phyloP scores from a whole-genome alignment of 805 yeast species.

The Metschnikowia santaceciliae region DNA sequence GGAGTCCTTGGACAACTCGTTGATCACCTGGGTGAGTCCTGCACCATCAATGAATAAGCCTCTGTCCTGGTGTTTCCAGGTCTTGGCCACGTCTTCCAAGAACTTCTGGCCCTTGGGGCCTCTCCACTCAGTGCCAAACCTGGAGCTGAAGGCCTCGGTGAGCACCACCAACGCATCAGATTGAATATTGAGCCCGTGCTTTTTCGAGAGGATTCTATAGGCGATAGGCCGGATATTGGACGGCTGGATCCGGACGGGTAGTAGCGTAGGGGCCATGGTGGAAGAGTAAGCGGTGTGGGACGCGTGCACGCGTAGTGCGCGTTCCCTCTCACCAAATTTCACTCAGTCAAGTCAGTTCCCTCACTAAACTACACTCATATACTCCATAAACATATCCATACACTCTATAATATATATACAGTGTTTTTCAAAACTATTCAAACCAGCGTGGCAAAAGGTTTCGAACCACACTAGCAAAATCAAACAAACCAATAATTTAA shows the following conservation, averaged over 20 bases:
- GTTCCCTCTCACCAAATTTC: too few species aligned
- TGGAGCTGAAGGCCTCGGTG: constrained; percentile 70
- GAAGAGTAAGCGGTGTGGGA: background rate
- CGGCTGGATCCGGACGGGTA: constrained; percentile 77
- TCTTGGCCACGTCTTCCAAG: constrained; percentile 71
- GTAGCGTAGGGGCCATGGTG: constrained; percentile 21
- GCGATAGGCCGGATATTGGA: constrained; percentile 88
- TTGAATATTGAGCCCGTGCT: constrained; percentile 86
- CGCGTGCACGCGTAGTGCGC: background rate
- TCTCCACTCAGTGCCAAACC: constrained; percentile 86
- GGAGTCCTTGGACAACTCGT: constrained; percentile 41
- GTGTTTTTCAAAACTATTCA: too few species aligned
- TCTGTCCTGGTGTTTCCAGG: constrained; percentile 87
- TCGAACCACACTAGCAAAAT: too few species aligned
- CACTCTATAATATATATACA: too few species aligned
- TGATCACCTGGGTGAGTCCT: constrained; percentile 59
- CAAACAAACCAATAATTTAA: too few species aligned
- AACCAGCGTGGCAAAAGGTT: too few species aligned
- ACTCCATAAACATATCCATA: too few species aligned
- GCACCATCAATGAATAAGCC: constrained; percentile 82
- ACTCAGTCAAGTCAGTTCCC: too few species aligned
- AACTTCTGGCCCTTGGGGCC: constrained; percentile 56
- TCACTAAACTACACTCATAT: too few species aligned
- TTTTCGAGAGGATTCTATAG: constrained; percentile 83
- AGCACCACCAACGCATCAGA: constrained; percentile 74